These are phyloP conservation scores for Candida peoriensis DNA, from an alignment of 805 yeast genomes.

Conservation along the genomic window DNA sequence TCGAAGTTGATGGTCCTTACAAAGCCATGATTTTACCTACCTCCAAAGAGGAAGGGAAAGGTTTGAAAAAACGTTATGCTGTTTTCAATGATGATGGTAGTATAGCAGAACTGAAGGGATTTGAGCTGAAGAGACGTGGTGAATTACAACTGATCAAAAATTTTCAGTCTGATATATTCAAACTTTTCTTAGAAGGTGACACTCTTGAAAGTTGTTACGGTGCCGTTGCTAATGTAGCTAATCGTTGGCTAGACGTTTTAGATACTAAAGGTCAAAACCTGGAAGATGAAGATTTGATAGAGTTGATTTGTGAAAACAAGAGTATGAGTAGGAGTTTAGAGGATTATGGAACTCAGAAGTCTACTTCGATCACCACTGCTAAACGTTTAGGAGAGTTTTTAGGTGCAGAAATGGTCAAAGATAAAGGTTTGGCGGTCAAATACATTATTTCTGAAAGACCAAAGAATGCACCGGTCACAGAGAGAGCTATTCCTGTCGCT, in stretches of 20 bases:
- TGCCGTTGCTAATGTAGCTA: slow-evolving; percentile 89
- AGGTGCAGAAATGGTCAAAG: slow-evolving; percentile 95
- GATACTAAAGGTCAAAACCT: slow-evolving; percentile 82
- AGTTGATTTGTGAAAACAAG: slow-evolving; percentile 91
- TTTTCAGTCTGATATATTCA: slow-evolving; percentile 92
- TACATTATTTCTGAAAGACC: slow-evolving; percentile 88
- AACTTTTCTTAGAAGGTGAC: slow-evolving; percentile 81
- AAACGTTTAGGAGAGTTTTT: slow-evolving; percentile 87
- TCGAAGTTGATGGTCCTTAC: slow-evolving; percentile 98
- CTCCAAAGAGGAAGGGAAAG: slow-evolving; percentile 95
- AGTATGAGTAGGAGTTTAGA: slow-evolving; percentile 88
- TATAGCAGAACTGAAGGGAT: slow-evolving; percentile 92
- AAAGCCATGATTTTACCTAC: slow-evolving; percentile 97
- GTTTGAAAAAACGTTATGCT: slow-evolving; percentile 93
- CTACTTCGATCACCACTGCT: slow-evolving; percentile 95
- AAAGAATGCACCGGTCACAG: slow-evolving; percentile 82
- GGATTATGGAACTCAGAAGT: slow-evolving; percentile 86
- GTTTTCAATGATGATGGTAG: slow-evolving; percentile 95
- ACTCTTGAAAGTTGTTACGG: slow-evolving; percentile 75
- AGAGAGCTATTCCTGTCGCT: slow-evolving; percentile 94
- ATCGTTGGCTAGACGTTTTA: slow-evolving; percentile 91
- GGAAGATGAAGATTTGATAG: slow-evolving; percentile 92
- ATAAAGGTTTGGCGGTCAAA: slow-evolving; percentile 89
- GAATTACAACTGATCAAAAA: slow-evolving; percentile 90
- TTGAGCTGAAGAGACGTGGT: slow-evolving; percentile 94